Conservation (phyloP, 768 basidiomycete genomes). For the Panus rudis region DNA sequence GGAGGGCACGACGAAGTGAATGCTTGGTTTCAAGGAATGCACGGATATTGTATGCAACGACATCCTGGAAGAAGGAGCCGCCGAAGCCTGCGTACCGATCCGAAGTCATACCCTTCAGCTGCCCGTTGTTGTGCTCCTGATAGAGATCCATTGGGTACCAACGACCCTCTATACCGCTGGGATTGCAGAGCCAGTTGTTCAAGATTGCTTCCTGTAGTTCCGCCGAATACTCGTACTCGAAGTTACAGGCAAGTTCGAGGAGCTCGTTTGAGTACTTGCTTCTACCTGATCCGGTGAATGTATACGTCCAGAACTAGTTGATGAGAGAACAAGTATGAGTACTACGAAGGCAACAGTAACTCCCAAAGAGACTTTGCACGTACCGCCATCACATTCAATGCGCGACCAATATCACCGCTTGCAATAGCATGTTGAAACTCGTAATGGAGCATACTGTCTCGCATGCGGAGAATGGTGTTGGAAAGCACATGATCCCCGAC, state of each 20-base stretch:
- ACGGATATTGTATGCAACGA: constrained; percentile 5
- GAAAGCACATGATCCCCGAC: constrained; percentile 1
- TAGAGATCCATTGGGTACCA: constrained; percentile 5
- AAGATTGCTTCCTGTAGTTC: not conserved
- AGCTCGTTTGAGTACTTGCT: constrained; percentile 8
- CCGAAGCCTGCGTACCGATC: no score
- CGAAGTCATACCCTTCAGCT: no score
- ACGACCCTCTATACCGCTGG: constrained; percentile 1
- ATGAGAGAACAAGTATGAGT: not conserved
- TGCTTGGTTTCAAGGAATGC: constrained; percentile 4
- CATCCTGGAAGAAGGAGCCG: not conserved
- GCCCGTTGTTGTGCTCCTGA: constrained; percentile 2
- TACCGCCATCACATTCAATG: constrained; percentile 3
- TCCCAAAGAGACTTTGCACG: not conserved
- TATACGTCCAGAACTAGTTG: constrained; percentile 3
- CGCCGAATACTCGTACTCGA: constrained; percentile 3
- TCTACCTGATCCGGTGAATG: constrained; percentile 4
- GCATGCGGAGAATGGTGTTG: constrained; percentile 2
- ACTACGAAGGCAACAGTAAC: not conserved
- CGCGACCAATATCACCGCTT: constrained; percentile 5
- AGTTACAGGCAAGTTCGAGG: constrained; percentile 7
- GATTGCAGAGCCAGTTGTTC: constrained; percentile 7
- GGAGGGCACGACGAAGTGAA: not conserved
- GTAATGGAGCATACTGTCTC: constrained; percentile 3
- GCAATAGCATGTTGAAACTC: constrained; percentile 2